A percentile compares a stretch with the other conserved stretches of the same genome.
Evolutionary conservation across 2,329 filamentous ascomycete species (phyloP).

Genomic region (Fusarium sororula): DNA sequence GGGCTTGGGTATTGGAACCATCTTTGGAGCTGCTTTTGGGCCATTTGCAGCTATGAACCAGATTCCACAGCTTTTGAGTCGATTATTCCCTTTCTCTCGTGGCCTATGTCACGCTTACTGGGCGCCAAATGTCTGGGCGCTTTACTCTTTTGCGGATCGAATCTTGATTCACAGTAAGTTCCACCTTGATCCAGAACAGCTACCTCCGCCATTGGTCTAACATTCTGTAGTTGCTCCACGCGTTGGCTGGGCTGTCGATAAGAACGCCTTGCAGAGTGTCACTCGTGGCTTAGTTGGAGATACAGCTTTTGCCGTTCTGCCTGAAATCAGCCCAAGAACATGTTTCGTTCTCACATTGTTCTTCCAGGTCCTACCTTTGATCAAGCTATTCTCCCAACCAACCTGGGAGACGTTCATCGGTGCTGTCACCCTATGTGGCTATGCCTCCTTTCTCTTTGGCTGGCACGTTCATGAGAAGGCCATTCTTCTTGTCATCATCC

Average conservation of each 20-base stretch:
- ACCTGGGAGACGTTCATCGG: constrained; percentile 92
- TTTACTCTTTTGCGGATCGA: constrained; percentile 92
- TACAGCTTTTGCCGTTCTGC: constrained; percentile 91
- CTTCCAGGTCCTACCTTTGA: constrained; percentile 81
- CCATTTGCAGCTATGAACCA: constrained; percentile 87
- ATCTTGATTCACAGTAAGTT: constrained; percentile 79
- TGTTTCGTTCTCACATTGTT: constrained; percentile 86
- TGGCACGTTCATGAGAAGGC: constrained; percentile 99
- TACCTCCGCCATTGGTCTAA: constrained; percentile 14
- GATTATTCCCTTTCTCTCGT: constrained; percentile 92
- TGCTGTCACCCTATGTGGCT: constrained; percentile 90
- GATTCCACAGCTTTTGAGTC: constrained; percentile 81
- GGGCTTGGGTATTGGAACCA: constrained; percentile 72
- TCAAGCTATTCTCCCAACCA: constrained; percentile 82
- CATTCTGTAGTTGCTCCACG: constrained; percentile 75
- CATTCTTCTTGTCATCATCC: constrained; percentile 91
- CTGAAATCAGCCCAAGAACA: constrained; percentile 79
- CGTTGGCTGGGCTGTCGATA: constrained; percentile 77
- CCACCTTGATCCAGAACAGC: neutral
- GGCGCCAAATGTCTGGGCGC: constrained; percentile 96
- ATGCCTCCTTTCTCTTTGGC: constrained; percentile 95
- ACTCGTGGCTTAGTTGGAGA: constrained; percentile 94
- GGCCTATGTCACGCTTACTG: constrained; percentile 98
- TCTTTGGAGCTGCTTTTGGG: constrained; percentile 86
- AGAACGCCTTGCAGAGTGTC: constrained; percentile 83